Evolutionary conservation across 306 rosid species (phyloP).

Genomic region (Cucumis cinereus): DNA sequence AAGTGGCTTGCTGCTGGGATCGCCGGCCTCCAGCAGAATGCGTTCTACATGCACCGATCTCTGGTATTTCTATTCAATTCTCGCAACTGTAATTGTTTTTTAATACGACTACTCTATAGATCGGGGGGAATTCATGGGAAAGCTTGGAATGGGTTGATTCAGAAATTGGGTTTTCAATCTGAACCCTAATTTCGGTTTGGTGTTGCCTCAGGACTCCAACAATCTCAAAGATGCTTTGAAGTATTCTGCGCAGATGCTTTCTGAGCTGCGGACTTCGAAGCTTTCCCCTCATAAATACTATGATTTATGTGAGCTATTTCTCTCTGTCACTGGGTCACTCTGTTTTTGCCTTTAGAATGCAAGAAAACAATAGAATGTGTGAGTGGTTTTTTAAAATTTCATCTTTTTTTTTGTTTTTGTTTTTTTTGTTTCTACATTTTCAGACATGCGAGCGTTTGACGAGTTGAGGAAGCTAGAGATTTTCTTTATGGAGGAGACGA

Average conservation of each 20-base stretch:
- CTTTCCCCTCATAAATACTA: slow-evolving; percentile 97
- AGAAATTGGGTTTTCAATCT: not conserved
- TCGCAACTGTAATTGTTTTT: not conserved
- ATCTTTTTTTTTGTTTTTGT: no score
- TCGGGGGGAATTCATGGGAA: not conserved
- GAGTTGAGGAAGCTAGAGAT: slow-evolving; percentile 86
- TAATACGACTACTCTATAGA: not conserved
- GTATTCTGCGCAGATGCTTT: slow-evolving; percentile 97
- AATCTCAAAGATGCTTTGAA: slow-evolving; percentile 91
- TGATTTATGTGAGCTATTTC: slow-evolving; percentile 58
- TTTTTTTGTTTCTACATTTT: not conserved
- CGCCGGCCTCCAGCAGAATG: slow-evolving; percentile 93
- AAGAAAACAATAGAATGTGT: not conserved
- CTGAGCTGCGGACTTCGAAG: slow-evolving; percentile 93
- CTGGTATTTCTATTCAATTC: slow-evolving; percentile 41
- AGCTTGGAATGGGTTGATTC: not conserved
- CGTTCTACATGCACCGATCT: slow-evolving; percentile 97
- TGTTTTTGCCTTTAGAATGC: not conserved
- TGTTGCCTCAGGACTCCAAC: slow-evolving; percentile 61
- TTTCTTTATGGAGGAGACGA: slow-evolving; percentile 96
- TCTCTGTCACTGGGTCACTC: slow-evolving; percentile 19
- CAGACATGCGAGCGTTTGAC: slow-evolving; percentile 98
- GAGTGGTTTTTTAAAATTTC: not conserved
- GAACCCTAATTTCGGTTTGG: slow-evolving; percentile 3
- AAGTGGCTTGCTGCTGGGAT: slow-evolving; percentile 93